Evolutionary conservation across 495 filamentous ascomycete genomes (phyloP).

Genomic region (Letharia columbiana): DNA sequence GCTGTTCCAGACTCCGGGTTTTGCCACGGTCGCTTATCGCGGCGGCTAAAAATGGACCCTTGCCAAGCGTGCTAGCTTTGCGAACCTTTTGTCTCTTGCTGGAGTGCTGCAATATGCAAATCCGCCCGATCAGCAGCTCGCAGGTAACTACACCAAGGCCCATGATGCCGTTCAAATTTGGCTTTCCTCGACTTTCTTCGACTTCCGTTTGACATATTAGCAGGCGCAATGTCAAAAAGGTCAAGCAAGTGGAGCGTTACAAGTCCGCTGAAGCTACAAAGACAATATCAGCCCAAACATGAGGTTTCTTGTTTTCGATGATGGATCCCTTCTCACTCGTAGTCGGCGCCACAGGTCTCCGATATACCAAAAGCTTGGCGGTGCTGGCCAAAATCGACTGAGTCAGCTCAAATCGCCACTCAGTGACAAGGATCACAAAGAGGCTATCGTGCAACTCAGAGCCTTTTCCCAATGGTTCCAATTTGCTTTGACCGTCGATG

Average conservation of each 20-base stretch:
- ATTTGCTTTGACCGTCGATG: conserved; percentile 8
- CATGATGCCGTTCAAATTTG: too few relatives aligned
- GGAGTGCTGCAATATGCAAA: too few relatives aligned
- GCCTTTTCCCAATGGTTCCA: conserved; percentile 4
- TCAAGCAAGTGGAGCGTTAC: not conserved
- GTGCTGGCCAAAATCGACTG: not conserved
- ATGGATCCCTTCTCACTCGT: conserved; percentile 20
- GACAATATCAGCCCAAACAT: too few relatives aligned
- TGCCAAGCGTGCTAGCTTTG: not conserved
- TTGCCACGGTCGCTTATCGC: too few relatives aligned
- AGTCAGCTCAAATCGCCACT: conserved; percentile 7
- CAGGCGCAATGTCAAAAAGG: not conserved
- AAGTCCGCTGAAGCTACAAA: too few relatives aligned
- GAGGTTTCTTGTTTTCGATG: not conserved
- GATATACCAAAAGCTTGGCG: conserved; percentile 6
- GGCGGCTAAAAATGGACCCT: not conserved
- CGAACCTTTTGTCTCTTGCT: not conserved
- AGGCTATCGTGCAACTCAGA: conserved; percentile 8
- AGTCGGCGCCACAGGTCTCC: conserved; percentile 6
- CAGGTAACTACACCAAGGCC: too few relatives aligned
- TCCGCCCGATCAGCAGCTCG: too few relatives aligned
- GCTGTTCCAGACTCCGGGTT: not conserved
- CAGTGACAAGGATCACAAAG: conserved; percentile 16
- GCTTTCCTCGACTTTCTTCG: too few relatives aligned
- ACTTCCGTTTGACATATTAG: not conserved